Conservation (phyloP, 2,329 filamentous ascomycete genomes). For the Chrysoporthe puriensis region DNA sequence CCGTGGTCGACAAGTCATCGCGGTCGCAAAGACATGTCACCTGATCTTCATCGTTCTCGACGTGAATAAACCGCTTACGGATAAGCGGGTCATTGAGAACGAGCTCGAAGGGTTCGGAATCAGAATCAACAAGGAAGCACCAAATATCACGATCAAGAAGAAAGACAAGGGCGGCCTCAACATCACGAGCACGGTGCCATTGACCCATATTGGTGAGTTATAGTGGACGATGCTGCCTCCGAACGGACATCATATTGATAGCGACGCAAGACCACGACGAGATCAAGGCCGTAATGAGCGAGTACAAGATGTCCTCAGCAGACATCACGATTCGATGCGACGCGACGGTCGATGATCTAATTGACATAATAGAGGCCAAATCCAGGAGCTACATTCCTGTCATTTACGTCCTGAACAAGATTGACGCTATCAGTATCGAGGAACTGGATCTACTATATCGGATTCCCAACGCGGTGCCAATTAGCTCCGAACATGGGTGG, state of each 20-base stretch:
- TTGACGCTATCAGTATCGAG: conserved; percentile 96
- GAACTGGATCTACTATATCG: conserved; percentile 95
- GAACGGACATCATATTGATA: neutral
- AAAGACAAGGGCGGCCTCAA: conserved; percentile 98
- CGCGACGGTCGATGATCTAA: conserved; percentile 94
- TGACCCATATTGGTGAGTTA: conserved; percentile 73
- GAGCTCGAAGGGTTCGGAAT: conserved; percentile 98
- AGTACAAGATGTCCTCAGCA: conserved; percentile 95
- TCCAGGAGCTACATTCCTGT: conserved; percentile 97
- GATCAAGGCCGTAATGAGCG: conserved; percentile 96
- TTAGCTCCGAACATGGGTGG: conserved; percentile 97
- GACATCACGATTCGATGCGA: conserved; percentile 98
- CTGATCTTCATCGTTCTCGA: conserved; percentile 98
- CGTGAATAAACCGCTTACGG: conserved; percentile 96
- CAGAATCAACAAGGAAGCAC: conserved; percentile 93
- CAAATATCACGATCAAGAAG: conserved; percentile 99
- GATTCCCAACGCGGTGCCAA: conserved; percentile 95
- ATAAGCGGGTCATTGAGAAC: conserved; percentile 93
- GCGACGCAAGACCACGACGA: conserved; percentile 73
- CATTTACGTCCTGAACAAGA: conserved; percentile 98
- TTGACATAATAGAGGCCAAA: conserved; percentile 93
- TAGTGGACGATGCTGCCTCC: neutral
- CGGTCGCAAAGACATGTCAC: conserved; percentile 97
- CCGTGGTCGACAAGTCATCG: conserved; percentile 96
- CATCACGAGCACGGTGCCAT: conserved; percentile 90